Evolutionary conservation across 225 moss, liverwort and hornwort species (phyloP).

Genomic region (Antitrichia curtipendula): DNA sequence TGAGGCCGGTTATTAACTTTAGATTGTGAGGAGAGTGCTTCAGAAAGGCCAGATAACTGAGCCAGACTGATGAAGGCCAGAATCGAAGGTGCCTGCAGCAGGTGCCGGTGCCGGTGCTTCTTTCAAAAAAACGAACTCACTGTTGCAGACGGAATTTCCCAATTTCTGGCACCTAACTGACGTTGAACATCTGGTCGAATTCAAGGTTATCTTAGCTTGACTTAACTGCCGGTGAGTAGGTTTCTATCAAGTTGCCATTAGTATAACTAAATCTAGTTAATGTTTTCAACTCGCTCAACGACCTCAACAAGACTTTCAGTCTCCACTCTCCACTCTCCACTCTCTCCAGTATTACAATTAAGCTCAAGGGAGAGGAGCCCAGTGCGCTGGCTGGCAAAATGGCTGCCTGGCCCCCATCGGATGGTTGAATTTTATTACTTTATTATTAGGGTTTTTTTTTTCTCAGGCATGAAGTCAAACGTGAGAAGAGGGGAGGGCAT

Average conservation of each 20-base stretch:
- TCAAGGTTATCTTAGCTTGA: neutral
- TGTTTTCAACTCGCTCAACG: neutral
- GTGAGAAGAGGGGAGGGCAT: too few relatives aligned
- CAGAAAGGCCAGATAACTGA: neutral
- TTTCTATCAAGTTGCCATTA: neutral
- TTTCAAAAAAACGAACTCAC: neutral
- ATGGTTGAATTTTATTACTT: neutral
- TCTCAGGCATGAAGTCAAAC: neutral
- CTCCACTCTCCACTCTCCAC: neutral
- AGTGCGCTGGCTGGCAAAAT: neutral
- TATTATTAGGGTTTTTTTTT: too few relatives aligned
- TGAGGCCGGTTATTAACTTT: neutral
- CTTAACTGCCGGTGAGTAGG: neutral
- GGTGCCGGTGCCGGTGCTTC: neutral
- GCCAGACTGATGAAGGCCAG: neutral
- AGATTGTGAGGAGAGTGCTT: neutral
- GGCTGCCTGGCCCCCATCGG: neutral
- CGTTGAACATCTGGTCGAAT: neutral
- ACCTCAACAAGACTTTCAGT: neutral
- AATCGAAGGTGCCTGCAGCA: neutral
- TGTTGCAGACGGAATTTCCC: neutral
- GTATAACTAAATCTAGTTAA: neutral
- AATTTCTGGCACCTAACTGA: neutral
- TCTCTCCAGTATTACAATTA: neutral
- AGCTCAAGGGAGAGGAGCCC: too few relatives aligned